Percentiles rank a stretch among this genome's conserved stretches.
These are phyloP conservation scores for Fagopyrum tataricum DNA, from an alignment of 148 eudicot genomes.

Conservation along the genomic window DNA sequence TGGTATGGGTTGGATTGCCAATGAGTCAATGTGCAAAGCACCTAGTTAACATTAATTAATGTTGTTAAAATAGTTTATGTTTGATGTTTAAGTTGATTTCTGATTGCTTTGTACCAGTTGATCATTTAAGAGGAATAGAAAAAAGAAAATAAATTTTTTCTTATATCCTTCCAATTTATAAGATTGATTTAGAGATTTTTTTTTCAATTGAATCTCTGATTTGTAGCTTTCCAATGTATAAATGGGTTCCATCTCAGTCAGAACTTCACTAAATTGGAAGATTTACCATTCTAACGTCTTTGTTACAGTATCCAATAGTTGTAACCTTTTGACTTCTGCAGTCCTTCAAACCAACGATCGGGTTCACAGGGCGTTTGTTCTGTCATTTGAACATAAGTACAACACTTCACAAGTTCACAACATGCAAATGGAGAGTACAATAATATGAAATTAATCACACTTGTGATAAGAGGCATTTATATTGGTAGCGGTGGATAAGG, in stretches of 20 bases:
- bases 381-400: slow-evolving; percentile 15
- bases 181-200: background rate
- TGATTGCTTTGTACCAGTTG: slow-evolving; percentile 2
- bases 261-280: background rate
- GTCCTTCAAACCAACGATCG: slow-evolving; percentile 72
- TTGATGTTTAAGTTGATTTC: slow-evolving; percentile 4
- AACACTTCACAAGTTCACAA: no score
- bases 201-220: background rate
- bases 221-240: background rate
- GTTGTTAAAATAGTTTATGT: slow-evolving; percentile 5
- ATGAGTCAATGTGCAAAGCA: slow-evolving; percentile 69
- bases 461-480: slow-evolving; percentile 28
- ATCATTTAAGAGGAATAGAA: slow-evolving; percentile 8
- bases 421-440: background rate
- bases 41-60: slow-evolving; percentile 39
- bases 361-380: slow-evolving; percentile 45
- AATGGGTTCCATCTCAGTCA: background rate
- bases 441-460: background rate
- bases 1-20: slow-evolving; percentile 95
- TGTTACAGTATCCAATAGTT: slow-evolving; percentile 47
- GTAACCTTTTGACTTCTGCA: slow-evolving; percentile 39
- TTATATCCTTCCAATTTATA: background rate
- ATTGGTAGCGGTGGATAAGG: slow-evolving; percentile 81
- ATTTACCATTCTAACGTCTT: background rate
- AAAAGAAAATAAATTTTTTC: background rate